Evolutionary conservation across 768 basidiomycete species (phyloP).

Genomic region (Naganishia onofrii): DNA sequence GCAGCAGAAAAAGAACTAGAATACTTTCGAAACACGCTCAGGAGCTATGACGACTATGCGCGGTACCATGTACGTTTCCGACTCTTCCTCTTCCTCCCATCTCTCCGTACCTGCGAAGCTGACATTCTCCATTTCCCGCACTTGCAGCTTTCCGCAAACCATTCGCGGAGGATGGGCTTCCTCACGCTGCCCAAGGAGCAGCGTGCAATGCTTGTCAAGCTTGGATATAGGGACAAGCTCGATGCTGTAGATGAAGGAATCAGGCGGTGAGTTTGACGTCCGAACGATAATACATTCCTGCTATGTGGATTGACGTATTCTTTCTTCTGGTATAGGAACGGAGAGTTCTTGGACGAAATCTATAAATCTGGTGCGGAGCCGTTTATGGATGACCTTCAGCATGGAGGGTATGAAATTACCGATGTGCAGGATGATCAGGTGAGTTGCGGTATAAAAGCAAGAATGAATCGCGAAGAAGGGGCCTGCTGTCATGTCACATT

Average conservation of each 20-base stretch:
- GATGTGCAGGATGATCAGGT: constrained; percentile 12
- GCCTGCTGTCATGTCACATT: too few species aligned
- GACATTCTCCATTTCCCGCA: background rate
- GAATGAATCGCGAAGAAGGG: too few species aligned
- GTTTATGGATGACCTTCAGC: constrained; percentile 59
- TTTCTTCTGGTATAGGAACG: constrained; percentile 57
- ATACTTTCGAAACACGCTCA: constrained; percentile 50
- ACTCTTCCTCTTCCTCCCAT: background rate
- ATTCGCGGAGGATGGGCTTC: constrained; percentile 72
- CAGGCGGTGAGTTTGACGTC: constrained; percentile 45
- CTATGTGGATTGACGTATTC: too few species aligned
- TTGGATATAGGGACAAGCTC: constrained; percentile 78
- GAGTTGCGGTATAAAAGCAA: background rate
- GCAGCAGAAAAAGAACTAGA: constrained; percentile 22
- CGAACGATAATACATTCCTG: too few species aligned
- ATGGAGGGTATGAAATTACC: constrained; percentile 53
- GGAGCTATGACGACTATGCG: constrained; percentile 72
- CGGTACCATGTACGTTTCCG: constrained; percentile 64
- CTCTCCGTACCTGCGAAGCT: background rate
- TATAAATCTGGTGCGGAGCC: constrained; percentile 62
- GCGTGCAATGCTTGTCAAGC: constrained; percentile 63
- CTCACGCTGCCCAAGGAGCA: constrained; percentile 68
- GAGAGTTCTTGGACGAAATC: constrained; percentile 70
- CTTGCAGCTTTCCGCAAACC: constrained; percentile 61
- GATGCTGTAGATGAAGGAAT: constrained; percentile 78